A percentile compares a stretch with the other conserved stretches of the same genome.
Conservation (phyloP, 352 stramenopile species). For the Pythium rishiriense region DNA sequence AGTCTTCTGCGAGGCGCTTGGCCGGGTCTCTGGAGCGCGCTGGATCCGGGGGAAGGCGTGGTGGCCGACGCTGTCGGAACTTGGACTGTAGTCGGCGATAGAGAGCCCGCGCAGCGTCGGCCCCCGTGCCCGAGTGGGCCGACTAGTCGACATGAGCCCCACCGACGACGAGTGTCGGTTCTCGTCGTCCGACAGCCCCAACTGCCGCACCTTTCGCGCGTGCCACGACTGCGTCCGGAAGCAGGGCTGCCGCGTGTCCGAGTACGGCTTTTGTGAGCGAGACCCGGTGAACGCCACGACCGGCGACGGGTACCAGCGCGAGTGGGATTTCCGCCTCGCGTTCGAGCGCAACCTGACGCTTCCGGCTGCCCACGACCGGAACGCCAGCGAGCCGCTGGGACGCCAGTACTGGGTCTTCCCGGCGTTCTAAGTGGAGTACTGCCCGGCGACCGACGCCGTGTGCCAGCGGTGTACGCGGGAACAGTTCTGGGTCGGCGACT, state of each 20-base stretch:
- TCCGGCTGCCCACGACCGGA: neutral
- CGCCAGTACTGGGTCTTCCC: neutral
- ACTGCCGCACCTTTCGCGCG: too few species aligned
- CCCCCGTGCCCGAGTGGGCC: neutral
- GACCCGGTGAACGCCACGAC: neutral
- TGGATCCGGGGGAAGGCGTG: neutral
- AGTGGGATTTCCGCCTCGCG: neutral
- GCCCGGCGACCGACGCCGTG: neutral
- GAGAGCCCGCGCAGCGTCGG: neutral
- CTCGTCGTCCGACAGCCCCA: too few species aligned
- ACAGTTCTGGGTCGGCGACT: neutral
- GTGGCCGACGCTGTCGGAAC: neutral
- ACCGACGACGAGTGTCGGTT: constrained; percentile 1
- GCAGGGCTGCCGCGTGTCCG: neutral
- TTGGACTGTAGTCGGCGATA: constrained; percentile 1
- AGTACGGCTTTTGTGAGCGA: neutral
- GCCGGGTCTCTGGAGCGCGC: too few species aligned
- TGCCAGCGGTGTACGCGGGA: neutral
- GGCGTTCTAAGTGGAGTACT: neutral
- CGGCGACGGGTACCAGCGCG: neutral
- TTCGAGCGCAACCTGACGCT: neutral
- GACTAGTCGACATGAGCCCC: too few species aligned
- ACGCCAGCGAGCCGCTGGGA: neutral
- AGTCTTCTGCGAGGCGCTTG: neutral
- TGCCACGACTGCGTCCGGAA: too few species aligned